Base-by-base conservation (phyloP, 805 yeast genomes). In the Alloascoidea africana region DNA sequence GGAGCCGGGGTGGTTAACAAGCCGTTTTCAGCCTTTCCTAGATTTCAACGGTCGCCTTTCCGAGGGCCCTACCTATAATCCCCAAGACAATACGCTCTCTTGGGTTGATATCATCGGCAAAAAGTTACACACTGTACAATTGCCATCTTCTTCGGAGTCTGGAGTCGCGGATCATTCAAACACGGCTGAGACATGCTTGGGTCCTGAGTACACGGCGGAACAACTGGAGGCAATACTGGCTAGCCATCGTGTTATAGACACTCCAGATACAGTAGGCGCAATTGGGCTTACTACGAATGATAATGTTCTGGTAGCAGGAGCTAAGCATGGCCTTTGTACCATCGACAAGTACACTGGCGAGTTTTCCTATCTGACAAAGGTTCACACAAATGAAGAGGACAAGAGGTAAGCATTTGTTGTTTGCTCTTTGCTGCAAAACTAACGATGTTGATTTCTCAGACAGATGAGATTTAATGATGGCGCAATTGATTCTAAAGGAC, bases 391-490 rank as follows among this genome's bases (percentile, higher is more conserved):
- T 5, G 17, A 16, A 13, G 11, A 11, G 11, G 33, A 15, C 8
- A 17, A 18, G 16, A 33, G 36, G 32, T 16, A 4, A 13, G 40
- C 17, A 33, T 14, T 6, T 18, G n/a, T n/a, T 13, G 36, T 17
- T 23, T 23, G 30, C 8, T n/a, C 16, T 18, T 36, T n/a, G 13
- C 8, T 3, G 33, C 33, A 6, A 16, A 11, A 13, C 16, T 45
- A 39, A 32, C 5, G 43, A 58, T n/a, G 53, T 51, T 2, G 46
- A 55, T 14, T 44, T 55, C 41, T 51, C 14, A 32, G 27, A 33
- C 27, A 57, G 55, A 34, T 53, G 52, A 63, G 86, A 48, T 78
- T 91, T 33, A 86, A 86, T 49, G 96, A 86, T 52, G 95, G 96
- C 0, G 68, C 72, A 35, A 69, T 85, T 32, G 86, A 83, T 42